Evolutionary conservation across 768 basidiomycete species (phyloP), one percentile per base, ranked within the genome.

Genomic region (Pleurotus platypus): DNA sequence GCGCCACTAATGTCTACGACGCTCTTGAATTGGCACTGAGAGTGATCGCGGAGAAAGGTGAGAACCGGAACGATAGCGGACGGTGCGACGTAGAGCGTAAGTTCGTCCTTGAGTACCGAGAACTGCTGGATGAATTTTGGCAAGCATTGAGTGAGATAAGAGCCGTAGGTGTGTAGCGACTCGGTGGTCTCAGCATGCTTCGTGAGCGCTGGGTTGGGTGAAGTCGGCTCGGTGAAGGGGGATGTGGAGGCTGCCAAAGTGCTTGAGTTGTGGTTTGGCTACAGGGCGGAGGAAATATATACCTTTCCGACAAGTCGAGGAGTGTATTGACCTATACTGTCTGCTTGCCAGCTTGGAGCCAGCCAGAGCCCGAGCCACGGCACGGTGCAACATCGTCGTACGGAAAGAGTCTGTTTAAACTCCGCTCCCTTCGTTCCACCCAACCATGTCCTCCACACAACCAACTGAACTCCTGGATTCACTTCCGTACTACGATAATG

Each of bases 61-160:
- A 97, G 78, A 49, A 93, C 87, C 16, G 93, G 94, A 45, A 92
- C 70, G 68, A 97, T 75, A 56, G 82, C 92, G 37, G 85, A 79
- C 15, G 96, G 96, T 0, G 87, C 79, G 70, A 88, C 78, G 76
- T 98, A 95, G 54, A 98, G 80, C 22, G 90, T 87, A 59, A 98
- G 79, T 72, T 98, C 97, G 71, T 98, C 97, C 79, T 93, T 93
- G 71, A 93, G 84, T 46, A 98, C 91, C 9, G 93, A 93, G 79
- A 96, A 98, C 72, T 98, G 97, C 73, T 98, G 96, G 68, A 99
- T 85, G 77, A 86, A 97, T 77, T 97, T 98, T 54, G 96, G 96
- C 20, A 98, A 85, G 68, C 90, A 93, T 67, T 95, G 91, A 49
- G 82, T 87, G 65, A 98, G 80, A 75, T 97, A 98, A 56, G 94